Evolutionary conservation across 164 flowering plant genomes (phyloP).

Genomic region (Pachysandra terminalis): DNA sequence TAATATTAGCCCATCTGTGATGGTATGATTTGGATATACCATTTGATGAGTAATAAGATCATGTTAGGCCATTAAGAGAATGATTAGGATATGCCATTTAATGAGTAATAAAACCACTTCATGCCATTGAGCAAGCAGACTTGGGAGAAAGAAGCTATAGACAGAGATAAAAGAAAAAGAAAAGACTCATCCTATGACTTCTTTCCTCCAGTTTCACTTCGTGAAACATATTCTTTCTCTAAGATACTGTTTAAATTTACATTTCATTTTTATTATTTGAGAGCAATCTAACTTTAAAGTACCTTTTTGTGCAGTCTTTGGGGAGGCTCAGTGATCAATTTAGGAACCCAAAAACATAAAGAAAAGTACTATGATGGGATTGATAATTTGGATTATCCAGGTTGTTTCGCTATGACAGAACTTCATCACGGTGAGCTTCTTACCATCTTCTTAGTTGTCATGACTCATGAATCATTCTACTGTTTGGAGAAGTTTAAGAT

Average conservation of each 20-base stretch:
- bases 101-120: not conserved
- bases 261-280: not conserved
- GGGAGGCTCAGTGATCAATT: slow-evolving; percentile 86
- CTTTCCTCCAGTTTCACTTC: not conserved
- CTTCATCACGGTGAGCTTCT: slow-evolving; percentile 78
- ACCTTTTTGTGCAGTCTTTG: slow-evolving; percentile 56
- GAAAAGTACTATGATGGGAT: slow-evolving; percentile 82
- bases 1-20: no score
- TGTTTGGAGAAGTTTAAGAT: not conserved
- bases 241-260: not conserved
- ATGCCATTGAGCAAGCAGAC: not conserved
- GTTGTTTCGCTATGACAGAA: slow-evolving; percentile 99
- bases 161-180: no score
- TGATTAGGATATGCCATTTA: not conserved
- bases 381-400: slow-evolving; percentile 79
- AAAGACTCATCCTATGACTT: not conserved
- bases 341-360: slow-evolving; percentile 86
- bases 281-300: slow-evolving; percentile 4
- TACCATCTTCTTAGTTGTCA: not conserved
- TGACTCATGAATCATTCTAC: no score
- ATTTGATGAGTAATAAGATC: no score
- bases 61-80: no score
- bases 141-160: not conserved
- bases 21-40: no score
- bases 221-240: not conserved